phyloP scores from a whole-genome alignment of 768 basidiomycete species.

The Boletellus emodensis region DNA sequence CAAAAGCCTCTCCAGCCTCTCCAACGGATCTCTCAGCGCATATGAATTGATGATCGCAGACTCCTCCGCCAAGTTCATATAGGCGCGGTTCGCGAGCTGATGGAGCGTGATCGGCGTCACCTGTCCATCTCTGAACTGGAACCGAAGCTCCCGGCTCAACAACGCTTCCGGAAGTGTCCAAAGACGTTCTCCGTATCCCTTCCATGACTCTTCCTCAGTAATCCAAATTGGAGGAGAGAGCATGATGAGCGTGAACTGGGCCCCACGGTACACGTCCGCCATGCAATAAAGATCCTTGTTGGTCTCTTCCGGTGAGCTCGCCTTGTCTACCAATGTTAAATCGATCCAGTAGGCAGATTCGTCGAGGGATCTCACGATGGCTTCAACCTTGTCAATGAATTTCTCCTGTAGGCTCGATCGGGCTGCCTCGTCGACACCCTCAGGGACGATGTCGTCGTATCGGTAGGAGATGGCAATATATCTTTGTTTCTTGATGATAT shows the following conservation, averaged over 20 bases:
- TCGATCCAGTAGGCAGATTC: constrained; percentile 24
- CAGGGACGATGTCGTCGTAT: constrained; percentile 7
- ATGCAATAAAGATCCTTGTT: constrained; percentile 22
- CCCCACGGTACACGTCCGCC: constrained; percentile 20
- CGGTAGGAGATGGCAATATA: constrained; percentile 22
- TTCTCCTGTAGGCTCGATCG: neutral
- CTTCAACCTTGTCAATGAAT: constrained; percentile 8
- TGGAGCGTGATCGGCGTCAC: constrained; percentile 21
- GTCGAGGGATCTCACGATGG: constrained; percentile 1
- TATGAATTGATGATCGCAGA: constrained; percentile 23
- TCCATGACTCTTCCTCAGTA: constrained; percentile 11
- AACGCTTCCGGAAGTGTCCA: constrained; percentile 24
- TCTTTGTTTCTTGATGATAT: constrained; percentile 5
- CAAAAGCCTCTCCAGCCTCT: constrained; percentile 21
- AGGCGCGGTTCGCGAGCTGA: constrained; percentile 23
- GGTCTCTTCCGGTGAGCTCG: neutral
- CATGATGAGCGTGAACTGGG: constrained; percentile 24
- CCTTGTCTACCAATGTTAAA: neutral
- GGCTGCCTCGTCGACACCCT: neutral
- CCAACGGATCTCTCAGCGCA: constrained; percentile 17
- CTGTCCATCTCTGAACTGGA: constrained; percentile 5
- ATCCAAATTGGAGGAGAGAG: neutral
- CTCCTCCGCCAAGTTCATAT: constrained; percentile 10
- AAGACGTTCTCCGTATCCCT: constrained; percentile 19
- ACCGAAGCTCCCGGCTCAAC: constrained; percentile 19